Conservation (phyloP, 495 filamentous ascomycete genomes). For the Xylaria venustula region DNA sequence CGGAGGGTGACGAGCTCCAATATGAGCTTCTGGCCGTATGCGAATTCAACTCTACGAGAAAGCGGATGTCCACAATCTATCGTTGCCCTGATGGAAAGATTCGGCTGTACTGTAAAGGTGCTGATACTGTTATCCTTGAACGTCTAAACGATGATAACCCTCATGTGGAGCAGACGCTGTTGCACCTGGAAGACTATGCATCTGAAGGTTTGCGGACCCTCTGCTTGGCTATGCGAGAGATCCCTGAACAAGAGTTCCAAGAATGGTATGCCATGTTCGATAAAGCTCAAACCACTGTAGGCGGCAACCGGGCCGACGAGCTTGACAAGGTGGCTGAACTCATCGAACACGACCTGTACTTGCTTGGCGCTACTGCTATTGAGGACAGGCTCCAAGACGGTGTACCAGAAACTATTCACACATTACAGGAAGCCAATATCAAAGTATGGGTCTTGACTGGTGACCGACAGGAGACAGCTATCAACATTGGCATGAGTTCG, state of each 20-base stretch:
- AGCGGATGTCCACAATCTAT: slow-evolving; percentile 97
- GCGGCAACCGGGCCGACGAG: slow-evolving; percentile 89
- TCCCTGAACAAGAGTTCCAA: slow-evolving; percentile 85
- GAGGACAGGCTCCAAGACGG: slow-evolving; percentile 97
- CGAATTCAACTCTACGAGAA: slow-evolving; percentile 98
- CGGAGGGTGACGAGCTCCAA: slow-evolving; percentile 67
- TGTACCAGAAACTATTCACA: slow-evolving; percentile 98
- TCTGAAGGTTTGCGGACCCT: slow-evolving; percentile 94
- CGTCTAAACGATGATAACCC: slow-evolving; percentile 77
- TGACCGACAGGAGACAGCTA: slow-evolving; percentile 97
- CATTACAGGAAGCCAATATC: slow-evolving; percentile 93
- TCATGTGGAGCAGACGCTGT: slow-evolving; percentile 79
- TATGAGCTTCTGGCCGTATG: slow-evolving; percentile 94
- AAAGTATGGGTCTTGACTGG: slow-evolving; percentile 99
- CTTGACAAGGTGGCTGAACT: slow-evolving; percentile 96
- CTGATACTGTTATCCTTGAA: slow-evolving; percentile 93
- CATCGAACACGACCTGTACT: slow-evolving; percentile 86
- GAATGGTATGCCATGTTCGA: slow-evolving; percentile 89
- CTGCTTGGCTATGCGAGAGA: slow-evolving; percentile 91
- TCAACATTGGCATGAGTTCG: slow-evolving; percentile 99
- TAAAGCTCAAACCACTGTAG: slow-evolving; percentile 85
- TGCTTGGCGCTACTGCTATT: slow-evolving; percentile 95
- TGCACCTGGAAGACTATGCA: slow-evolving; percentile 97
- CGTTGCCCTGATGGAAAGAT: slow-evolving; percentile 96
- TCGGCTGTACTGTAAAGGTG: slow-evolving; percentile 90